Conservation (phyloP, 2,329 filamentous ascomycete species). For the Pyricularia pennisetigena region DNA sequence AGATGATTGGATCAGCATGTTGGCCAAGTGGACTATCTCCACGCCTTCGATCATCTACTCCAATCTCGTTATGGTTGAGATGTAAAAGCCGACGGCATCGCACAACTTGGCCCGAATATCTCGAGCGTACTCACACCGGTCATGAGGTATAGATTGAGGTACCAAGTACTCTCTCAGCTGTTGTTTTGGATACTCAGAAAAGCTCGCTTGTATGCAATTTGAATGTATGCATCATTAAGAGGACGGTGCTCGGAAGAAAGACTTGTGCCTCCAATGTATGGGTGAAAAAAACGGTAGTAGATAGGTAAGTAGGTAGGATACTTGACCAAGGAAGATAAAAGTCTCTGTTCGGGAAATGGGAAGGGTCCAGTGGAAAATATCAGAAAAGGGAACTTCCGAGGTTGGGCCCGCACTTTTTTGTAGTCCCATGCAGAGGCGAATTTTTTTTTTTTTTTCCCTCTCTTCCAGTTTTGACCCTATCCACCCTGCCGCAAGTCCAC, state of each 20-base stretch:
- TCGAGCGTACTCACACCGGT: background rate
- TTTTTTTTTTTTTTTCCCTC: background rate
- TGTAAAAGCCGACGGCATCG: background rate
- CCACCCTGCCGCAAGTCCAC: background rate
- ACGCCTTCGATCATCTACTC: background rate
- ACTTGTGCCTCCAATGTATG: too few species aligned
- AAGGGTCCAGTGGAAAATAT: conserved; percentile 4
- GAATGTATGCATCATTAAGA: background rate
- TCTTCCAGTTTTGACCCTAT: background rate
- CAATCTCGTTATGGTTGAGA: background rate
- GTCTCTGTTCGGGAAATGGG: conserved; percentile 3
- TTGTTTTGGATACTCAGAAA: background rate
- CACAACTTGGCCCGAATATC: background rate
- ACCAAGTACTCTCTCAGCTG: background rate
- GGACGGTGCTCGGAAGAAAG: too few species aligned
- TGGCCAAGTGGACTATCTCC: background rate
- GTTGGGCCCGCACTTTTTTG: conserved; percentile 8
- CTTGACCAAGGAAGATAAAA: conserved; percentile 1
- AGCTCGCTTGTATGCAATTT: background rate
- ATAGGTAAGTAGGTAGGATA: background rate
- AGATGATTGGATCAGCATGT: background rate
- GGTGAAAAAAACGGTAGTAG: background rate
- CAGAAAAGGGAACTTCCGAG: conserved; percentile 7
- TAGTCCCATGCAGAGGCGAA: conserved; percentile 2
- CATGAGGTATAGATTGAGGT: background rate